Evolutionary conservation across 2,329 filamentous ascomycete species (phyloP), one percentile per base, ranked within the genome.

Genomic region (Myriosclerotinia duriaeana): DNA sequence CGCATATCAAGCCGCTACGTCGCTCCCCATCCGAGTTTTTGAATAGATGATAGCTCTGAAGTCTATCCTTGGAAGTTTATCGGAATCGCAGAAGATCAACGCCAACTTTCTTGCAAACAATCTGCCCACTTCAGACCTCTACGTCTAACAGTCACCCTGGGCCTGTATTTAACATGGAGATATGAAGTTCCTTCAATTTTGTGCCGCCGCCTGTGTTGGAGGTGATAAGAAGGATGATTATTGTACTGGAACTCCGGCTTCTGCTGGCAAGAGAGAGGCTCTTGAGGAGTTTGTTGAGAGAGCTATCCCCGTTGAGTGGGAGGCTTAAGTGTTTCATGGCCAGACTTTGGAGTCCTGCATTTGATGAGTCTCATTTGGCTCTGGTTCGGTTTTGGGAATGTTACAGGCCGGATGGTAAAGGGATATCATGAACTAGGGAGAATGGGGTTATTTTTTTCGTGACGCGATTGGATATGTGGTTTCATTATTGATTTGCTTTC

Each of bases 151-250:
- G 20, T 58, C 54, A 5, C 54, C 44, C 8, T 58, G 54, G 54
- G 54, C 38, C 12, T 58, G 38, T 6, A 30, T 58, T 3, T 38
- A 58, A 17, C 54, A 58, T 17, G 54, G 54, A 20, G 54, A 58
- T 44, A 58, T 58, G 4, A 44, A 30, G 12, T 42, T 58, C 8
- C n/a, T 58, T 17, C 38, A 58, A 44, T 58, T 58, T 22, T 58
- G 54, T 26, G 54, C 54, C 22, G n/a, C 54, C 3, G 54, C 38
- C 14, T 58, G 54, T 22, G 22, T 58, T 30, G 38, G 54, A 1
- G 54, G 54, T 20, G 54, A 58, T 44, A 58, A 30, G 1, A 58
- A 58, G 40, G 54, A 58, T 34, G 54, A 58, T 58, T 58, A 44
- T 14, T 56, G 54, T 6, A 56, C 54, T 12, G 54, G 54, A 6